Conservation (phyloP, 257 asterid species). For the Agastache rugosa region DNA sequence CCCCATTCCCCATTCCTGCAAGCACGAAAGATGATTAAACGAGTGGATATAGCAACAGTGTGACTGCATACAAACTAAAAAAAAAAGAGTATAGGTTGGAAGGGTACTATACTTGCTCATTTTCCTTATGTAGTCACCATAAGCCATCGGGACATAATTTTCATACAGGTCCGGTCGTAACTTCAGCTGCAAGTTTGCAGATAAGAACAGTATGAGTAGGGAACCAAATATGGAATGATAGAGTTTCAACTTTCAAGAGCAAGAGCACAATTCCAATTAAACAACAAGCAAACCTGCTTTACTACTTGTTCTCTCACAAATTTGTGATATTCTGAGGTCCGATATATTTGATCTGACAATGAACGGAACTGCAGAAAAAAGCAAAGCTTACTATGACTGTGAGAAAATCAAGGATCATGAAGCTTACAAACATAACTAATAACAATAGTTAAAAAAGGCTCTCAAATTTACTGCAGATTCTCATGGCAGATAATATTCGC, state of each 20-base stretch:
- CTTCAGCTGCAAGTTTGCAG: slow-evolving; percentile 61
- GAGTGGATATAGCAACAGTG: slow-evolving; percentile 16
- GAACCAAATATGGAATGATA: background rate
- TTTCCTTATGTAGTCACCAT: slow-evolving; percentile 66
- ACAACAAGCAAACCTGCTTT: slow-evolving; percentile 57
- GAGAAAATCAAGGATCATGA: background rate
- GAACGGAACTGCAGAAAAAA: slow-evolving; percentile 66
- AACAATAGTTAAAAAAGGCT: background rate
- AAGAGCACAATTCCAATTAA: background rate
- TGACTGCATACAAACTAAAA: background rate
- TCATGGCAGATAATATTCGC: too few species aligned
- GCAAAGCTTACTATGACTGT: background rate
- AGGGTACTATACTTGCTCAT: slow-evolving; percentile 67
- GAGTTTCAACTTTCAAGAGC: slow-evolving; percentile 7
- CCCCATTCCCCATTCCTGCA: slow-evolving; percentile 97
- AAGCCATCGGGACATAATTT: slow-evolving; percentile 81
- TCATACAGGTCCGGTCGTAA: slow-evolving; percentile 63
- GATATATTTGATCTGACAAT: slow-evolving; percentile 92
- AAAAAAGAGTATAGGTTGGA: slow-evolving; percentile 2
- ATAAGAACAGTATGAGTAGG: background rate
- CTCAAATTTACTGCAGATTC: background rate
- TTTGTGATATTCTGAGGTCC: slow-evolving; percentile 75
- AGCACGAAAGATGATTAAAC: slow-evolving; percentile 34
- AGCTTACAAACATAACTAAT: background rate
- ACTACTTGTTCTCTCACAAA: slow-evolving; percentile 82